Evolutionary conservation across 2,329 filamentous ascomycete genomes (phyloP), one percentile per base, ranked within the genome.

Genomic region (Fusarium armeniacum): DNA sequence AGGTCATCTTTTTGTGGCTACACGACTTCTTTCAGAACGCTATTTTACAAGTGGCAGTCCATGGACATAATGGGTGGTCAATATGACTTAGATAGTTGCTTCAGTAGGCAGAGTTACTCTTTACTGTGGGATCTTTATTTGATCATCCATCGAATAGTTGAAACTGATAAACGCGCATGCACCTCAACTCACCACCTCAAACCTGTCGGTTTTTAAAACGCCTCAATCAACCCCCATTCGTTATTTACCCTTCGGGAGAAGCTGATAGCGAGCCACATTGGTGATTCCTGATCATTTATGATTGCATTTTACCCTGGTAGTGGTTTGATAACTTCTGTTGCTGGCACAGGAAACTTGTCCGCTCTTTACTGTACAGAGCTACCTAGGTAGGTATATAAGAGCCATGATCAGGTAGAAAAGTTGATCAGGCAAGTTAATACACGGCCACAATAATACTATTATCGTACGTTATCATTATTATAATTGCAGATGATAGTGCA

Each of bases 161-260:
- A 76, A 76, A 10, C 73, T 82, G n/a, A 55, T 79, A 56, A 82
- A 82, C 33, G 78, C 82, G 15, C 80, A 82, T 82, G 15, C 80
- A 82, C 28, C 28, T 82, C 11, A 79, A 82, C 62, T 81, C 78
- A 2, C 73, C 78, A 7, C 57, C 71, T 0, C 20, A 6, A 7
- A 33, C 10, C 26, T 62, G 76, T 22, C 40, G 67, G 8, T 75
- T 75, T 4, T 79, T 73, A n/a, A 63, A 53, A 6, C 76, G 80
- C 6, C 77, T 76, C 0, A 55, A 58, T 2, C 79, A 81, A 56
- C 40, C 81, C 2, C 66, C 71, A 1, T 74, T 77, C 16, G 63
- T 73, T 3, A 67, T 75, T 0, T 58, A 57, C 6, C 62, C 78
- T 15, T 65, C 82, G 28, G 70, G 62, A 26, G 65, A 66, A 16